phyloP scores from a whole-genome alignment of 2,329 filamentous ascomycete species.

The Fusarium sp. region DNA sequence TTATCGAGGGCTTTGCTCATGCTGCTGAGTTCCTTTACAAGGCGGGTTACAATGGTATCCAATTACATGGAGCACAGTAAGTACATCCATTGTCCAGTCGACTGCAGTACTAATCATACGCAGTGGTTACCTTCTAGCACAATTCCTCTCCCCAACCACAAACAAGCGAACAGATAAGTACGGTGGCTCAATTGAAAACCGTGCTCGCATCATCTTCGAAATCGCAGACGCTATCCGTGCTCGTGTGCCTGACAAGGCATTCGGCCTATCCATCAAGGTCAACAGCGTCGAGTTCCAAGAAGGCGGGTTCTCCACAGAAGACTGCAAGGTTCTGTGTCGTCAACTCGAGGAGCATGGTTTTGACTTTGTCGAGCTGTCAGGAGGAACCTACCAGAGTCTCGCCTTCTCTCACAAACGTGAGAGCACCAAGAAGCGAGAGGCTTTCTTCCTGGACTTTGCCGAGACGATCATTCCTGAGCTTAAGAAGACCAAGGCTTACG shows the following conservation, averaged over 20 bases:
- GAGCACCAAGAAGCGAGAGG: slow-evolving; percentile 65
- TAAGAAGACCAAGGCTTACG: slow-evolving; percentile 66
- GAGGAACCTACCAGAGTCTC: slow-evolving; percentile 69
- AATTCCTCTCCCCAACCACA: slow-evolving; percentile 63
- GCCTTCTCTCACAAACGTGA: slow-evolving; percentile 65
- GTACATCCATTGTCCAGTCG: not conserved
- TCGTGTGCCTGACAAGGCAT: slow-evolving; percentile 46
- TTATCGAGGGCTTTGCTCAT: slow-evolving; percentile 73
- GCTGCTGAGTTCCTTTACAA: slow-evolving; percentile 71
- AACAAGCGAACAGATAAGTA: slow-evolving; percentile 66
- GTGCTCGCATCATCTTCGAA: slow-evolving; percentile 60
- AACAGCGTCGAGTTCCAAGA: slow-evolving; percentile 68
- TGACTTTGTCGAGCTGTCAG: slow-evolving; percentile 70
- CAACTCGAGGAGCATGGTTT: slow-evolving; percentile 62
- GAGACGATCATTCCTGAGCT: slow-evolving; percentile 60
- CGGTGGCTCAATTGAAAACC: slow-evolving; percentile 58
- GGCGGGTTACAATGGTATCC: slow-evolving; percentile 67
- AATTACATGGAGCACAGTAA: slow-evolving; percentile 64
- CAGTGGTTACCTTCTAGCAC: slow-evolving; percentile 63
- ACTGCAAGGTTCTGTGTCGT: slow-evolving; percentile 61
- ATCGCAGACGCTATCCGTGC: slow-evolving; percentile 54
- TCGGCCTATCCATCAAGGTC: slow-evolving; percentile 67
- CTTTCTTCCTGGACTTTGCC: slow-evolving; percentile 72
- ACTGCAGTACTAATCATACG: not conserved
- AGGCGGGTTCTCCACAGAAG: slow-evolving; percentile 64